Base-by-base conservation (phyloP, 1,284 basidiomycete genomes). In the Cryptococcus neoformans region DNA sequence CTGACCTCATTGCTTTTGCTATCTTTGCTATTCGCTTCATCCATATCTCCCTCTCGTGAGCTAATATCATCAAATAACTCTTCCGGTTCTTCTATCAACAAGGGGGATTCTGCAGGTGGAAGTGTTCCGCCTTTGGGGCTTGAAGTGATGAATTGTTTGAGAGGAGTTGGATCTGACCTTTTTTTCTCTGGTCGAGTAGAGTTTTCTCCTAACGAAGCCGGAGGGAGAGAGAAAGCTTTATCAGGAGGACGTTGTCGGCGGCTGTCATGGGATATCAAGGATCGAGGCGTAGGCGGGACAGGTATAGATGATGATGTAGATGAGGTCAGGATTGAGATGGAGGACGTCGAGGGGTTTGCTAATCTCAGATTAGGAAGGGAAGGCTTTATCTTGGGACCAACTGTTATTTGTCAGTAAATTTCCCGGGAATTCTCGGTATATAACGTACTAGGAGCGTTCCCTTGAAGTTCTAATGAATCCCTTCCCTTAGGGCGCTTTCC, bases 321-420 rank as follows among this genome's bases (percentile, higher is more conserved):
- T 6, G 55, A 54, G 14, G 55, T 58, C 42, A 51, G 54, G n/a
- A 61, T 8, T 9, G 64, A 64, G n/a, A 55, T 7, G n/a, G 59
- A 52, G 11, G 64, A 62, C 5, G 62, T 42, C 11, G 64, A 62
- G 9, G 58, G 53, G 37, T 58, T 52, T 10, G 44, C 41, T 10
- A 63, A 46, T 53, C 62, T 62, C 45, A 70, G 58, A 47, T 63
- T 66, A 35, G 68, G 67, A 16, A 68, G 49, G n/a, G 60, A 62
- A 1, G 65, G 60, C 59, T 70, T 68, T 6, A 49, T 44, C 9
- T 49, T n/a, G 17, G 44, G 41, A 2, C 58, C 66, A 9, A 28
- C 46, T 47, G 14, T 47, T 66, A 16, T 12, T 6, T 10, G 21
- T 36, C 36, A 46, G 37, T 44, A 11, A 5, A 39, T 38, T 28